Percentiles rank a stretch among this genome's conserved stretches.
Conservation (phyloP, 768 basidiomycete species). For the Tylopilus rubrobrunneus region DNA sequence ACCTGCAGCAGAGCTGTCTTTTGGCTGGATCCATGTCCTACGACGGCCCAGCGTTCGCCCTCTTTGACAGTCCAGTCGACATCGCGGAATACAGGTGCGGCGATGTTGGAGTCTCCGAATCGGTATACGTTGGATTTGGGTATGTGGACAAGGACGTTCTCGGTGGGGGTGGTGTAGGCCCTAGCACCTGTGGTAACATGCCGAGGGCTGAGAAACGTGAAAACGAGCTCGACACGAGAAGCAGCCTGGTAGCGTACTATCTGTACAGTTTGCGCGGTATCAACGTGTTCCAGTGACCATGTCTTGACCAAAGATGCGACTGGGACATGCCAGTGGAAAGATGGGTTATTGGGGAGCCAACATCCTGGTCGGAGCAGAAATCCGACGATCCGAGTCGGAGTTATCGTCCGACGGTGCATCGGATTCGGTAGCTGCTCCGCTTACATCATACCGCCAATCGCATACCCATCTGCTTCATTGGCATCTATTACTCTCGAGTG, state of each 20-base stretch:
- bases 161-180: slow-evolving; percentile 1
- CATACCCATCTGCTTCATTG: too few species aligned
- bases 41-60: slow-evolving; percentile 71
- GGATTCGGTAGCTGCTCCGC: too few species aligned
- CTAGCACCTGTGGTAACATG: background rate
- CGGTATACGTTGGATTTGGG: slow-evolving; percentile 51
- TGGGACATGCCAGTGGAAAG: too few species aligned
- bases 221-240: background rate
- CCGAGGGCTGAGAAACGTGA: background rate
- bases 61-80: slow-evolving; percentile 58
- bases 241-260: background rate
- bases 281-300: background rate
- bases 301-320: background rate
- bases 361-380: too few species aligned
- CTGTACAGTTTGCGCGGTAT: background rate
- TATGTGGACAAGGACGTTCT: slow-evolving; percentile 35
- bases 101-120: slow-evolving; percentile 51
- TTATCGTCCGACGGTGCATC: too few species aligned
- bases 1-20: slow-evolving; percentile 68
- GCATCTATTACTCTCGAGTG: too few species aligned
- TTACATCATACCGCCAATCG: too few species aligned
- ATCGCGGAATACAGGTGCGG: slow-evolving; percentile 46
- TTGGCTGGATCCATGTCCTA: slow-evolving; percentile 61
- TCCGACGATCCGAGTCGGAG: too few species aligned
- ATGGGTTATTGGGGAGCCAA: too few species aligned